Evolutionary conservation across 495 filamentous ascomycete species (phyloP).

Genomic region (Aspergillus panamensis): DNA sequence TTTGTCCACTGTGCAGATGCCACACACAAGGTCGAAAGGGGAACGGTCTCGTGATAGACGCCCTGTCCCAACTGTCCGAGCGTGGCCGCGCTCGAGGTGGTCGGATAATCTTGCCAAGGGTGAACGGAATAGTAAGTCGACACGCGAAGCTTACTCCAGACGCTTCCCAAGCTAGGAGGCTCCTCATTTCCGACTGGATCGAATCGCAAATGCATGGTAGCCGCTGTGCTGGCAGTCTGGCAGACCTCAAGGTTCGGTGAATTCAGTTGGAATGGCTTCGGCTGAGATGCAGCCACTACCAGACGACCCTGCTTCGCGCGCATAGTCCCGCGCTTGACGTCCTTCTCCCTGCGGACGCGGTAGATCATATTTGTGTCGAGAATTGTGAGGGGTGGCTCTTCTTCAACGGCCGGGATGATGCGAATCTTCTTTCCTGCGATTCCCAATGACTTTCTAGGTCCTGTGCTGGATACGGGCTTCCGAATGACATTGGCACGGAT

Average conservation of each 20-base stretch:
- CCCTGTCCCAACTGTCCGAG: slow-evolving; percentile 54
- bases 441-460: slow-evolving; percentile 41
- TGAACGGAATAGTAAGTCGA: slow-evolving; percentile 68
- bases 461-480: slow-evolving; percentile 20
- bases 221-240: slow-evolving; percentile 52
- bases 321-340: slow-evolving; percentile 72
- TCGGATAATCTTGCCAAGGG: slow-evolving; percentile 54
- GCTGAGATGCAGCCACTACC: slow-evolving; percentile 69
- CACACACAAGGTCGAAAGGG: slow-evolving; percentile 63
- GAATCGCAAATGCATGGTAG: slow-evolving; percentile 69
- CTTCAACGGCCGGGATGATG: slow-evolving; percentile 69
- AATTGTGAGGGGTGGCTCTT: slow-evolving; percentile 72
- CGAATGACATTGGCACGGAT: slow-evolving; percentile 57
- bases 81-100: slow-evolving; percentile 16
- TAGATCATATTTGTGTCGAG: slow-evolving; percentile 60
- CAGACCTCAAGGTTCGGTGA: slow-evolving; percentile 38
- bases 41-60: slow-evolving; percentile 59
- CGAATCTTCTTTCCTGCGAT: slow-evolving; percentile 61
- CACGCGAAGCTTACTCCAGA: slow-evolving; percentile 69
- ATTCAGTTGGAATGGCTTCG: slow-evolving; percentile 60
- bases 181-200: slow-evolving; percentile 58
- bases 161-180: slow-evolving; percentile 64
- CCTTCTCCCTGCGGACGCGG: slow-evolving; percentile 68
- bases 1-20: slow-evolving; percentile 64
- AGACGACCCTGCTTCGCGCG: slow-evolving; percentile 71